phyloP scores from a whole-genome alignment of 345 rosid genomes.

The Euclidium syriacum region DNA sequence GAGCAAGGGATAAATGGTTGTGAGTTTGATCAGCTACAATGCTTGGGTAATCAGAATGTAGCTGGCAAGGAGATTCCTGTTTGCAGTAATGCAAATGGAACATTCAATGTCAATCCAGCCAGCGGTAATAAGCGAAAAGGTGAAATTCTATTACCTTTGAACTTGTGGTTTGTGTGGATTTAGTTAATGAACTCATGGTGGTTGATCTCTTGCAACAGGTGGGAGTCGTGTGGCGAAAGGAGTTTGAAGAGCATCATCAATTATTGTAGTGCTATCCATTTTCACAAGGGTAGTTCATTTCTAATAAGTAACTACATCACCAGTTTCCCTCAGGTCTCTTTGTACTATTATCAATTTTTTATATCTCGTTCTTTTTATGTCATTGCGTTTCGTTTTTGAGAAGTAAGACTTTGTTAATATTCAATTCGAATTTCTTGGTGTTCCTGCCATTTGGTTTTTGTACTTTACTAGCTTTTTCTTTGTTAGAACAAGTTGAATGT shows the following conservation, averaged over 20 bases:
- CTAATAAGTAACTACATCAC: slow-evolving; percentile 4
- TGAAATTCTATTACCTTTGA: slow-evolving; percentile 18
- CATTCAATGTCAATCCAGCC: slow-evolving; percentile 38
- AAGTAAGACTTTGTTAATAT: slow-evolving; percentile 20
- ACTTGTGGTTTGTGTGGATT: background rate
- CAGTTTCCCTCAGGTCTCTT: background rate
- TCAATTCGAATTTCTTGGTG: background rate
- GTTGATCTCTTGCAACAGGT: slow-evolving; percentile 15
- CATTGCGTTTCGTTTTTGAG: background rate
- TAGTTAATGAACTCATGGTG: background rate
- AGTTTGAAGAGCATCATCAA: slow-evolving; percentile 13
- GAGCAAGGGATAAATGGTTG: slow-evolving; percentile 52
- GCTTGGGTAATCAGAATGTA: slow-evolving; percentile 40
- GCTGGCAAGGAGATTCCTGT: slow-evolving; percentile 42
- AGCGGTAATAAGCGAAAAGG: slow-evolving; percentile 58
- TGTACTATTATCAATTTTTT: slow-evolving; percentile 10
- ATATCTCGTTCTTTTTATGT: background rate
- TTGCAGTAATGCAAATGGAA: slow-evolving; percentile 40
- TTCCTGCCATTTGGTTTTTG: background rate
- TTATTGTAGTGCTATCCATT: background rate
- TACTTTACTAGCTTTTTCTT: background rate
- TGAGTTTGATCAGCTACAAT: slow-evolving; percentile 54
- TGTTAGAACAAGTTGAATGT: background rate
- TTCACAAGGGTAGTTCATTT: background rate
- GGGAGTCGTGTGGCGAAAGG: slow-evolving; percentile 5